phyloP scores from a whole-genome alignment of 2,329 filamentous ascomycete genomes.

The Trichoderma afroharzianum region DNA sequence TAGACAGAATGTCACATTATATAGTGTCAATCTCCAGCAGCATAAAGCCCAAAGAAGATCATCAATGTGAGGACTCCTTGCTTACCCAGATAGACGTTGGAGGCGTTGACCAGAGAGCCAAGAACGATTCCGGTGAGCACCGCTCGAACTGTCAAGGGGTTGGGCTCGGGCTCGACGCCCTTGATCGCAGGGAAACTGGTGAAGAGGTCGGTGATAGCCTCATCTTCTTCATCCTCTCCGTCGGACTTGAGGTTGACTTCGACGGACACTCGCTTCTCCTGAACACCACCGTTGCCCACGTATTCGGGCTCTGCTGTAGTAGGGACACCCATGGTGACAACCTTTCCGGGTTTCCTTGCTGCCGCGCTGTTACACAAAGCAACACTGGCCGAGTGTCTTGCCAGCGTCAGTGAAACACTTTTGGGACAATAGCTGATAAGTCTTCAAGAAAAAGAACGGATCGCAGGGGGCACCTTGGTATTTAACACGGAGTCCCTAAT shows the following conservation, averaged over 20 bases:
- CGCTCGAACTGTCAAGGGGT: constrained; percentile 54
- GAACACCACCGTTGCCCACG: not conserved
- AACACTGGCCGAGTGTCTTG: not conserved
- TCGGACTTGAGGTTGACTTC: constrained; percentile 29
- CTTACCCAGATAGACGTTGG: constrained; percentile 58
- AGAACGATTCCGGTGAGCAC: constrained; percentile 52
- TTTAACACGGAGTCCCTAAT: not conserved
- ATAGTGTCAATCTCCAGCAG: too few relatives aligned
- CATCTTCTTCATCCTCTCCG: constrained; percentile 21
- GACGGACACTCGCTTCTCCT: constrained; percentile 25
- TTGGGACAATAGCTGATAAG: not conserved
- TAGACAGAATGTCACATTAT: not conserved
- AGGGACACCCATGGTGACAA: not conserved
- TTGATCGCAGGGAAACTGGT: constrained; percentile 40
- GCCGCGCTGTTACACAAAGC: not conserved
- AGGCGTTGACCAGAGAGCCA: constrained; percentile 58
- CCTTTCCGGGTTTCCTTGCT: not conserved
- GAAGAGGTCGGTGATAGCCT: constrained; percentile 37
- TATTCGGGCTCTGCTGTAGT: not conserved
- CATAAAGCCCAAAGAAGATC: not conserved
- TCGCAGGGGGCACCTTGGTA: not conserved
- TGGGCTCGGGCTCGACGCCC: constrained; percentile 40
- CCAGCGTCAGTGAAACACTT: not conserved
- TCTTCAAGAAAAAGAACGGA: not conserved
- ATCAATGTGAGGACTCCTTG: not conserved